Conservation (phyloP, 768 basidiomycete species). For the Trametes punicea region DNA sequence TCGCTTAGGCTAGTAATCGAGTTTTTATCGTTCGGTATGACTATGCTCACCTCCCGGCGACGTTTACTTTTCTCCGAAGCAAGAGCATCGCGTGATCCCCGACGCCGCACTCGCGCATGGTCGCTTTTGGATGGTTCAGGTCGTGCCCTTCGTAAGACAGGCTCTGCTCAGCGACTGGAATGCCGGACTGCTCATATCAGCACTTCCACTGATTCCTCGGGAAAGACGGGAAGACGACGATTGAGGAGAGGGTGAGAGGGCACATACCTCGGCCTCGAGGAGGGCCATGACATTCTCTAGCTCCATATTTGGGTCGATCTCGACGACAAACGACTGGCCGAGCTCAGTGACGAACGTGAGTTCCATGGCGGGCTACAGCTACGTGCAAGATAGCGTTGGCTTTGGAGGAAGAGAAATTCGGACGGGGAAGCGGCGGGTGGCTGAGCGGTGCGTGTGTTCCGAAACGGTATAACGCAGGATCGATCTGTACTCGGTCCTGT, state of each 20-base stretch:
- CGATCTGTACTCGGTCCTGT: no score
- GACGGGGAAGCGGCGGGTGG: not conserved
- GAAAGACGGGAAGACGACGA: not conserved
- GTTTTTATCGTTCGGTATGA: not conserved
- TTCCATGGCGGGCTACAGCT: constrained; percentile 43
- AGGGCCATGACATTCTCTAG: constrained; percentile 91
- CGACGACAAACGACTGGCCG: constrained; percentile 63
- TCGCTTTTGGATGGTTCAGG: constrained; percentile 59
- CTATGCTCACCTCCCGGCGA: constrained; percentile 40
- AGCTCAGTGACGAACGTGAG: constrained; percentile 70
- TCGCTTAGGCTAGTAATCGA: not conserved
- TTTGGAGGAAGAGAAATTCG: not conserved
- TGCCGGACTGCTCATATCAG: constrained; percentile 54
- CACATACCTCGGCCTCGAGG: constrained; percentile 87
- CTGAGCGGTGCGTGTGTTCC: constrained; percentile 1
- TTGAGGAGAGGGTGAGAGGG: not conserved
- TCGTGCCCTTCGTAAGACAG: constrained; percentile 68
- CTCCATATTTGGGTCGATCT: constrained; percentile 89
- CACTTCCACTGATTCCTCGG: not conserved
- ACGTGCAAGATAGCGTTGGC: not conserved
- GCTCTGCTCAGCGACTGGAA: constrained; percentile 68
- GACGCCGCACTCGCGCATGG: constrained; percentile 66
- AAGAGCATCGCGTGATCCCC: constrained; percentile 62
- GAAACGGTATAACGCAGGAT: not conserved
- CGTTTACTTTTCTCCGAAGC: constrained; percentile 57